phyloP scores from a whole-genome alignment of 768 basidiomycete genomes.

The Hysterangium stoloniferum region DNA sequence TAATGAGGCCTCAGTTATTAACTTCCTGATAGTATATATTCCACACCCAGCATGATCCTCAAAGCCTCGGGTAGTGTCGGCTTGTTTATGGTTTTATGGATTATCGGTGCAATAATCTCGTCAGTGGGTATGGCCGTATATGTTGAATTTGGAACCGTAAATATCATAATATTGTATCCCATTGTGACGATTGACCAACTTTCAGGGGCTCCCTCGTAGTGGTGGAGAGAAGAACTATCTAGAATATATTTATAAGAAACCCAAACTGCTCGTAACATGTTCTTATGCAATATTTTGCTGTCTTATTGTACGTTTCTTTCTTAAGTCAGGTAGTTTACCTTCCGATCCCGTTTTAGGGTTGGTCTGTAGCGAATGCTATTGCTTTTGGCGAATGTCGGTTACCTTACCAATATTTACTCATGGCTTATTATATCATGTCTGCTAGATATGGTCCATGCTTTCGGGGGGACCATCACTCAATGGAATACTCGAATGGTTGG shows the following conservation, averaged over 20 bases:
- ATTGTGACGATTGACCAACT: too few relatives aligned
- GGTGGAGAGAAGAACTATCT: slow-evolving; percentile 76
- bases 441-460: slow-evolving; percentile 51
- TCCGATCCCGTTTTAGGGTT: slow-evolving; percentile 34
- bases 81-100: slow-evolving; percentile 61
- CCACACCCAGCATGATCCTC: slow-evolving; percentile 60
- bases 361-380: slow-evolving; percentile 48
- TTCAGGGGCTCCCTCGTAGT: slow-evolving; percentile 58
- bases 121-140: slow-evolving; percentile 62
- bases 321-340: background rate
- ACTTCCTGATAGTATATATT: slow-evolving; percentile 59
- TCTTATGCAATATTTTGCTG: slow-evolving; percentile 49
- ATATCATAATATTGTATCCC: too few relatives aligned
- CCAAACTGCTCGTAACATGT: slow-evolving; percentile 55
- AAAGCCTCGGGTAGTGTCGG: slow-evolving; percentile 63
- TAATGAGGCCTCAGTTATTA: too few relatives aligned
- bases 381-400: slow-evolving; percentile 67
- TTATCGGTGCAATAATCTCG: slow-evolving; percentile 57
- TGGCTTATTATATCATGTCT: background rate
- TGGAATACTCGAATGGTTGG: slow-evolving; percentile 46
- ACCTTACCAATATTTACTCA: background rate
- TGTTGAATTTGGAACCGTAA: slow-evolving; percentile 67
- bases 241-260: slow-evolving; percentile 59
- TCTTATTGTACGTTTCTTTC: slow-evolving; percentile 37
- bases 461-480: slow-evolving; percentile 31